Conservation (phyloP, 495 filamentous ascomycete species). For the Penicillium psychrofluorescens region DNA sequence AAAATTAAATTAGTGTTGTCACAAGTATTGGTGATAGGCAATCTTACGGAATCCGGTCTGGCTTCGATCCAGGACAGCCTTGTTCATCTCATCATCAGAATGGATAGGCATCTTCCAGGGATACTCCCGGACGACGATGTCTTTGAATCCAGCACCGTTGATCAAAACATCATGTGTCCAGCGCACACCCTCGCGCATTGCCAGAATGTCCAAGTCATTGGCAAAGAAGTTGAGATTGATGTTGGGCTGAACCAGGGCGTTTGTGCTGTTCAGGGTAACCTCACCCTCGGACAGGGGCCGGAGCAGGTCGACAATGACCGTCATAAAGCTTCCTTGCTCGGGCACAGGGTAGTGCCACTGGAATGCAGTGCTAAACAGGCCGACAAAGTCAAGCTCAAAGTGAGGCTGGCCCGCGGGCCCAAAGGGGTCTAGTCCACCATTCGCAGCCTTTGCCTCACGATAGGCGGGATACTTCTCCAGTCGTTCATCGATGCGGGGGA, state of each 20-base stretch:
- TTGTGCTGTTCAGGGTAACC: slow-evolving; percentile 43
- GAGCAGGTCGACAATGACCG: slow-evolving; percentile 52
- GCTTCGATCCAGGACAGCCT: slow-evolving; percentile 43
- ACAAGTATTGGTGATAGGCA: neutral
- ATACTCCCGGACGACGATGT: slow-evolving; percentile 45
- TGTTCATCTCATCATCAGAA: slow-evolving; percentile 47
- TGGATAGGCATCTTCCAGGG: slow-evolving; percentile 51
- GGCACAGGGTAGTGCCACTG: slow-evolving; percentile 53
- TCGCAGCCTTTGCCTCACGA: slow-evolving; percentile 30
- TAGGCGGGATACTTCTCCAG: slow-evolving; percentile 36
- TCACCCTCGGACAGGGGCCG: slow-evolving; percentile 42
- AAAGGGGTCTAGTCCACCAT: slow-evolving; percentile 47
- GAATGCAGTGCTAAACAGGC: slow-evolving; percentile 51
- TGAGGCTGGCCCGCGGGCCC: slow-evolving; percentile 53
- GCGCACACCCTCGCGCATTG: slow-evolving; percentile 48
- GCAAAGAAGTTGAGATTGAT: slow-evolving; percentile 54
- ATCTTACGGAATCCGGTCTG: slow-evolving; percentile 47
- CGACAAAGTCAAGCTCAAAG: slow-evolving; percentile 58
- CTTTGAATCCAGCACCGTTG: slow-evolving; percentile 47
- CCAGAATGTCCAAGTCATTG: slow-evolving; percentile 45
- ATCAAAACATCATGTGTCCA: slow-evolving; percentile 47
- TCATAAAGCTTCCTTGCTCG: slow-evolving; percentile 38
- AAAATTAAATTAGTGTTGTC: neutral
- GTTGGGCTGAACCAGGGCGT: slow-evolving; percentile 44
- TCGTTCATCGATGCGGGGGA: slow-evolving; percentile 40